Base-by-base conservation (phyloP, 805 yeast genomes). In the Zygosaccharomyces pseudorouxii region DNA sequence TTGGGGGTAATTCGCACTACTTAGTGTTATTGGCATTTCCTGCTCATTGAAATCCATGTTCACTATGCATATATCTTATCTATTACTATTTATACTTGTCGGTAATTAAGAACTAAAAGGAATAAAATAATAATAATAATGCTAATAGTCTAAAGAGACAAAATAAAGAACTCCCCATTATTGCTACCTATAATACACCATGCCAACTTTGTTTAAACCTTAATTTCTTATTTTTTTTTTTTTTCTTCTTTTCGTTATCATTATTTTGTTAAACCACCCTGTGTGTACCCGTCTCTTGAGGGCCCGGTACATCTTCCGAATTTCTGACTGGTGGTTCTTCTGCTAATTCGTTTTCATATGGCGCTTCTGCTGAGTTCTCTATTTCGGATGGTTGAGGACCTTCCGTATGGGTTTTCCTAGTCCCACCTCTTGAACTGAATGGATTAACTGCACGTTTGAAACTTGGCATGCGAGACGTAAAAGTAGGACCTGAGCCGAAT, bases 1-100 rank as follows among this genome's bases (percentile, higher is more conserved):
- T 27, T 42, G n/a, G 46, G 39, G 8, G 39, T 42, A 8, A 31
- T 51, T 23, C 52, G 48, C 22, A 42, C 55, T 12, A 14, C 45
- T 23, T 41, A 16, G n/a, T 11, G 16, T 5, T 5, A 9, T 3
- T n/a, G 22, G 5, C 16, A 22, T 9, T 2, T 2, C 28, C 10
- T 9, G 11, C 4, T 25, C 28, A 25, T 10, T 25, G 2, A 14
- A 33, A 33, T 14, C 3, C 20, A 9, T 14, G 16, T 9, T 9
- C 20, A 14, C 16, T 33, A 33, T 33, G 37, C 37, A 33, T 9
- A 5, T 25, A 25, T 25, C 10, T 25, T 25, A 25, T 25, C 28
- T 25, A 25, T 9, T 25, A 25, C 4, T 25, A 25, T 25, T 25
- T 25, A 25, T 25, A 25, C 28, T 25, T 25, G 28, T 25, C 28